These are phyloP conservation scores for Amphirosellinia nigrospora DNA, from an alignment of 495 filamentous ascomycete genomes.

Conservation along the genomic window DNA sequence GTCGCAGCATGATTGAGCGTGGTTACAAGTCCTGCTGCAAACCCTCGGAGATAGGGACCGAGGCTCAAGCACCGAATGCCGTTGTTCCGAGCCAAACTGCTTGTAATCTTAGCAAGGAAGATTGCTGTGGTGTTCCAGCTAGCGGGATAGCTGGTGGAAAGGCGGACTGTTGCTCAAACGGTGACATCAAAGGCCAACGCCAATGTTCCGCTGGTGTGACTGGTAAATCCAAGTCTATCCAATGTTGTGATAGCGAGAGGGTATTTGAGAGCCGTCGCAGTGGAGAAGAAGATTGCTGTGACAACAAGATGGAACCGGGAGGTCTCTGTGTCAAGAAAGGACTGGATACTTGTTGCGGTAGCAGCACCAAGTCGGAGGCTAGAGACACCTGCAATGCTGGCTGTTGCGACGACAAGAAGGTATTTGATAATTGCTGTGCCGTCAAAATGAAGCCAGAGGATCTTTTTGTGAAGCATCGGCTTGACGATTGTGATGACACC, in stretches of 20 bases:
- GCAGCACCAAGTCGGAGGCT: neutral
- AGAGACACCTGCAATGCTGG: neutral
- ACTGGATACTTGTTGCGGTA: neutral
- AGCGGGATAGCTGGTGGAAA: neutral
- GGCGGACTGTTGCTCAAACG: neutral
- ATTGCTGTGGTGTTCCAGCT: neutral
- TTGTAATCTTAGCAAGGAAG: neutral
- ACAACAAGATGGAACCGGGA: neutral
- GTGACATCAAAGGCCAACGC: neutral
- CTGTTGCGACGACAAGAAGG: conserved; percentile 6
- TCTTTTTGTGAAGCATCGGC: neutral
- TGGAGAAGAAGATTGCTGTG: neutral
- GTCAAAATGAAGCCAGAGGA: neutral
- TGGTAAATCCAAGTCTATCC: neutral
- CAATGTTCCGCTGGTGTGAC: neutral
- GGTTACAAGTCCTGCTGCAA: conserved; percentile 22
- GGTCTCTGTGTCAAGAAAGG: neutral
- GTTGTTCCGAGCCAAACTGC: neutral
- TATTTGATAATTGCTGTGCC: neutral
- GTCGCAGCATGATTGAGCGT: conserved; percentile 24
- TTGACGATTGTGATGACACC: neutral
- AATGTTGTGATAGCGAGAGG: neutral
- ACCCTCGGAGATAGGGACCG: neutral
- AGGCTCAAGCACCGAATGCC: neutral
- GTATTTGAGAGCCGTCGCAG: neutral